Percentiles rank a stretch among this genome's conserved stretches.
Evolutionary conservation across 192 early-diverging fungal genomes (phyloP).

Genomic region (Mortierella antarctica): DNA sequence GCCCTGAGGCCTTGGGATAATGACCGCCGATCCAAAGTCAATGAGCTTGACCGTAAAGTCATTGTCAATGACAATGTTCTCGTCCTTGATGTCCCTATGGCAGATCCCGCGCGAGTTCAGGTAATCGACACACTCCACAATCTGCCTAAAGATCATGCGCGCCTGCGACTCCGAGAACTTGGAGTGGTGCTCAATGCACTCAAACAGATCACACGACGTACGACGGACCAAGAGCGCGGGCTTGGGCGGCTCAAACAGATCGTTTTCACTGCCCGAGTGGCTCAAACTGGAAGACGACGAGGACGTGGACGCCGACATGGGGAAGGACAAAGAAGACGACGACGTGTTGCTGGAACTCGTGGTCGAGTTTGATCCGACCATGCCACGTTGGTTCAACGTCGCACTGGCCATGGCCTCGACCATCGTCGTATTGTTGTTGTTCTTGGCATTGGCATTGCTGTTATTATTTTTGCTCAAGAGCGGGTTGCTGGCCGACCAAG

Average conservation of each 20-base stretch:
- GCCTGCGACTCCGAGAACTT: conserved; percentile 67
- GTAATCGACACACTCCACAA: conserved; percentile 64
- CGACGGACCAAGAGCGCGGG: conserved; percentile 54
- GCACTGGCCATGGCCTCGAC: conserved; percentile 47
- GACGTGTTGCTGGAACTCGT: conserved; percentile 7
- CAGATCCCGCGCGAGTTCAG: conserved; percentile 60
- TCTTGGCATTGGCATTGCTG: not conserved
- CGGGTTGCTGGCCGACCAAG: conserved; percentile 59
- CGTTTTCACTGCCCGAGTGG: conserved; percentile 23
- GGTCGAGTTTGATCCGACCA: conserved; percentile 17
- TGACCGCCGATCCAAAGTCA: conserved; percentile 74
- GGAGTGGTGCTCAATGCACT: conserved; percentile 70
- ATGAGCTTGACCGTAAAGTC: conserved; percentile 72
- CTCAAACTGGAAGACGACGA: conserved; percentile 21
- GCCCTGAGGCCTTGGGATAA: conserved; percentile 55
- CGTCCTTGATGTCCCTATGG: conserved; percentile 77
- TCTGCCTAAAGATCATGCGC: conserved; percentile 67
- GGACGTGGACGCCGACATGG: conserved; percentile 7
- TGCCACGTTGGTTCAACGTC: conserved; percentile 20
- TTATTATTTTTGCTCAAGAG: conserved; percentile 37
- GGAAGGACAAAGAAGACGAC: conserved; percentile 3
- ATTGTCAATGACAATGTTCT: conserved; percentile 75
- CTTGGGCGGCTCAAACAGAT: conserved; percentile 43
- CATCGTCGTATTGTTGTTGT: conserved; percentile 23
- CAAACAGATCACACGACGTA: conserved; percentile 74